Percentiles rank a stretch among this genome's conserved stretches.
These are phyloP conservation scores for Penicillium turbatum DNA, from an alignment of 495 filamentous ascomycete species.

Conservation along the genomic window DNA sequence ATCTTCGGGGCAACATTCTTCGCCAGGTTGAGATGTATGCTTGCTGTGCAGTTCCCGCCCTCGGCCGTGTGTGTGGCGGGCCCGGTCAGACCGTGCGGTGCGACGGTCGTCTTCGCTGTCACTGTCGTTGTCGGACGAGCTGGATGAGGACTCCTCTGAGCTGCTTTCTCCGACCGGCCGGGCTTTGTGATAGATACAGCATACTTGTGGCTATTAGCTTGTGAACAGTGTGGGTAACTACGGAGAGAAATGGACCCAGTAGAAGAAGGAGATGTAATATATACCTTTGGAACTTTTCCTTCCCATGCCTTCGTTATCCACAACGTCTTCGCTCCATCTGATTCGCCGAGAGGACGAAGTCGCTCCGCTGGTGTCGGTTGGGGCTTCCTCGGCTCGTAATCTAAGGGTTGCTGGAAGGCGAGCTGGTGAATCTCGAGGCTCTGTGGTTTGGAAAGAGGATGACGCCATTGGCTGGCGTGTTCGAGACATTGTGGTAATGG, in stretches of 20 bases:
- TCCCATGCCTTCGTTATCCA: slow-evolving; percentile 95
- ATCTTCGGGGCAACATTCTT: slow-evolving; percentile 22
- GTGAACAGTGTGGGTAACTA: not conserved
- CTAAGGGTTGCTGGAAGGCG: slow-evolving; percentile 30
- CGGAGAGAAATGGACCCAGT: no score
- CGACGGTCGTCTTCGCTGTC: slow-evolving; percentile 42
- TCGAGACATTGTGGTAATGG: slow-evolving; percentile 27
- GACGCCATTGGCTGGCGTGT: slow-evolving; percentile 18
- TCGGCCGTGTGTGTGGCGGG: slow-evolving; percentile 17
- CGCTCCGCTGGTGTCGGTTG: slow-evolving; percentile 9
- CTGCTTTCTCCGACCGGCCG: slow-evolving; percentile 80
- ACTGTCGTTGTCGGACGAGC: slow-evolving; percentile 58
- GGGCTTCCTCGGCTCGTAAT: slow-evolving; percentile 33
- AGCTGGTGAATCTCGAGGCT: slow-evolving; percentile 15
- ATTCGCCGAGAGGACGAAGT: slow-evolving; percentile 49
- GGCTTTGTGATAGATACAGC: slow-evolving; percentile 94
- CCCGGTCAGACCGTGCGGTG: slow-evolving; percentile 14
- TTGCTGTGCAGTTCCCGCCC: slow-evolving; percentile 8
- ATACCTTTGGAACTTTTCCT: slow-evolving; percentile 91
- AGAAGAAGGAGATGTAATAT: not conserved
- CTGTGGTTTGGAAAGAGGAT: slow-evolving; percentile 18
- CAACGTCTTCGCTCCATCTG: slow-evolving; percentile 86
- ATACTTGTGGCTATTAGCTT: slow-evolving; percentile 54
- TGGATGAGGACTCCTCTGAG: slow-evolving; percentile 69
- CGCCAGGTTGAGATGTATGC: slow-evolving; percentile 8